These are phyloP conservation scores for Rhodotorula sp. DNA, from an alignment of 1,284 basidiomycete genomes.

Conservation along the genomic window DNA sequence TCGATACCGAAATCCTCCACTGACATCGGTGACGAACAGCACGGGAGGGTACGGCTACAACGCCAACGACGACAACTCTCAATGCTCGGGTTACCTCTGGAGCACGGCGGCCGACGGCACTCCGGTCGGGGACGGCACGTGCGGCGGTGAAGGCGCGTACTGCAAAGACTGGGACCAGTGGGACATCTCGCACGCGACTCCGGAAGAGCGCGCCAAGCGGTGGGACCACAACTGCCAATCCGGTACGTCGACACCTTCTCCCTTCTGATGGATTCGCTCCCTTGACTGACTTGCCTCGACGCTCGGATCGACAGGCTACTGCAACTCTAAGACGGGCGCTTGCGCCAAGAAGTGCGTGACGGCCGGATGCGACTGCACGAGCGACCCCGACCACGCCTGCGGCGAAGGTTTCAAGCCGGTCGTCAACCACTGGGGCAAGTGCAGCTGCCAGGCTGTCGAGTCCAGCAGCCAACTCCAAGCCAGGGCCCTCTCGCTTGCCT, in stretches of 20 bases:
- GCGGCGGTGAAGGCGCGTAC: constrained; percentile 17
- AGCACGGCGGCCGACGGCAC: background rate
- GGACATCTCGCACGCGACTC: background rate
- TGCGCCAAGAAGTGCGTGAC: constrained; percentile 10
- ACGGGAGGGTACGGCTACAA: background rate
- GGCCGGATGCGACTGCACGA: constrained; percentile 18
- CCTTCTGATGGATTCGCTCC: no score
- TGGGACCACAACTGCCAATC: constrained; percentile 21
- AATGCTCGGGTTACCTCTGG: constrained; percentile 20
- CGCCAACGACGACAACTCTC: constrained; percentile 6
- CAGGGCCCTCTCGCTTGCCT: background rate
- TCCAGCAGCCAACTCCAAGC: background rate
- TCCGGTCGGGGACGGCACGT: background rate
- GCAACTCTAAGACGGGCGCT: background rate
- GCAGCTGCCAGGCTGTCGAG: background rate
- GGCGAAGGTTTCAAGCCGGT: background rate
- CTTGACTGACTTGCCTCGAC: background rate
- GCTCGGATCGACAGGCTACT: background rate
- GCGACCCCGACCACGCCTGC: constrained; percentile 15
- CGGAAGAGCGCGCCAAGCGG: constrained; percentile 6
- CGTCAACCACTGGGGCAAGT: background rate
- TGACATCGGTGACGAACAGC: background rate
- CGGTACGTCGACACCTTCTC: background rate
- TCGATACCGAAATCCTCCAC: background rate
- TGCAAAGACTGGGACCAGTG: constrained; percentile 19